A percentile compares a stretch with the other conserved stretches of the same genome.
Conservation (phyloP, 2,329 filamentous ascomycete species). For the Paramyrothecium roridum region DNA sequence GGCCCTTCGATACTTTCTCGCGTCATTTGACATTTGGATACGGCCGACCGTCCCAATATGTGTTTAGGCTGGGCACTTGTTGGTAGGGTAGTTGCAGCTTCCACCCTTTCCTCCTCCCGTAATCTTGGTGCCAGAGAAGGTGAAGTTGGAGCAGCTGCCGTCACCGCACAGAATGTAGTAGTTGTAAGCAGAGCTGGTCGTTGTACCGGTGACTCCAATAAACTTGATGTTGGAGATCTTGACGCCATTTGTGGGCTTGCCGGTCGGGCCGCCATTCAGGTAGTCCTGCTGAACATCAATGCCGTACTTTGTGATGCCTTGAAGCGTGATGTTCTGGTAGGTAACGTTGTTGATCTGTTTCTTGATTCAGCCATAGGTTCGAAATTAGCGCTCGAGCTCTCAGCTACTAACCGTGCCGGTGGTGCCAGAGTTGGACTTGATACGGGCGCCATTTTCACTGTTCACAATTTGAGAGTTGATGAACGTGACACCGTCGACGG, state of each 20-base stretch:
- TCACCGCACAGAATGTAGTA: conserved; percentile 49
- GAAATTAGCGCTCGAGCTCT: background rate
- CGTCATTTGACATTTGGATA: no score
- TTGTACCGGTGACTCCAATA: conserved; percentile 31
- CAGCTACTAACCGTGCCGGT: conserved; percentile 27
- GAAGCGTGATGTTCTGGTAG: conserved; percentile 36
- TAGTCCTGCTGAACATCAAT: conserved; percentile 36
- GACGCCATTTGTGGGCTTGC: conserved; percentile 38
- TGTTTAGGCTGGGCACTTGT: background rate
- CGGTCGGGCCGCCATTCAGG: conserved; percentile 38
- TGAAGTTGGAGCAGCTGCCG: conserved; percentile 41
- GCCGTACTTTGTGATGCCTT: conserved; percentile 31
- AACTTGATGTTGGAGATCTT: conserved; percentile 43
- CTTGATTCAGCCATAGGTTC: background rate
- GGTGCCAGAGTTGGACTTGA: conserved; percentile 44
- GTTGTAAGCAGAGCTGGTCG: conserved; percentile 25
- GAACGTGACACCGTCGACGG: conserved; percentile 47
- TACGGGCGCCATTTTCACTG: conserved; percentile 45
- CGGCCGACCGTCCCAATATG: background rate
- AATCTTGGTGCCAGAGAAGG: conserved; percentile 40
- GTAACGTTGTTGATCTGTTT: conserved; percentile 28
- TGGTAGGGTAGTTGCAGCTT: conserved; percentile 9
- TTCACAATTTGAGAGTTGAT: conserved; percentile 41
- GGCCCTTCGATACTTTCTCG: no score
- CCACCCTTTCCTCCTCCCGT: conserved; percentile 37